Percentiles rank a stretch among this genome's conserved stretches.
Evolutionary conservation across 2,329 filamentous ascomycete species (phyloP).

Genomic region (Epichloe coenophiala): DNA sequence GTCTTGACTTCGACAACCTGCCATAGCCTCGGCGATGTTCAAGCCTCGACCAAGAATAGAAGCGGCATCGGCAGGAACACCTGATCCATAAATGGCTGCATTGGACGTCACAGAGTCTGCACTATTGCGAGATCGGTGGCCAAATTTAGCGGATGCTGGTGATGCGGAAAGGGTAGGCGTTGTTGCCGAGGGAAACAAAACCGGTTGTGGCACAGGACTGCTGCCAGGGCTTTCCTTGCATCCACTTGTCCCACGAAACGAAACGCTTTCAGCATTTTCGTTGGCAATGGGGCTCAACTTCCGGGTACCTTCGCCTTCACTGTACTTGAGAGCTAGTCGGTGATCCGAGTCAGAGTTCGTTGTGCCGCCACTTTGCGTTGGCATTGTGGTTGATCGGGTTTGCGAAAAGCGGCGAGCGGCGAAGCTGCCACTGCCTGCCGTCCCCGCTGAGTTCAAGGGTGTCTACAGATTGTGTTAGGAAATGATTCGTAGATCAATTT

Average conservation of each 20-base stretch:
- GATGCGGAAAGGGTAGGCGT: constrained; percentile 43
- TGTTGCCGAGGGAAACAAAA: constrained; percentile 35
- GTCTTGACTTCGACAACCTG: constrained; percentile 33
- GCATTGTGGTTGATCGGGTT: constrained; percentile 48
- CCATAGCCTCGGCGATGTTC: constrained; percentile 36
- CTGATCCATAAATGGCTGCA: constrained; percentile 49
- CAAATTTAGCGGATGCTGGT: constrained; percentile 38
- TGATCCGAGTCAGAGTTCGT: constrained; percentile 46
- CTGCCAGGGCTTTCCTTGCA: constrained; percentile 48
- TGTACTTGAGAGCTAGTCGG: constrained; percentile 50
- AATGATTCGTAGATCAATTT: not conserved
- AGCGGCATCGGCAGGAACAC: constrained; percentile 42
- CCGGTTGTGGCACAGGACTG: constrained; percentile 43
- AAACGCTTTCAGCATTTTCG: constrained; percentile 40
- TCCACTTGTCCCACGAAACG: constrained; percentile 26
- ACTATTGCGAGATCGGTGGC: constrained; percentile 55
- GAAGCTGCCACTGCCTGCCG: constrained; percentile 25
- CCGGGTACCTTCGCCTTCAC: constrained; percentile 49
- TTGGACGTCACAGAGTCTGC: constrained; percentile 55
- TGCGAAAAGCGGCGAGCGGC: constrained; percentile 45
- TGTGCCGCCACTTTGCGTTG: constrained; percentile 34
- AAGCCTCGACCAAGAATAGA: constrained; percentile 36
- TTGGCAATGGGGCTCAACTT: constrained; percentile 62
- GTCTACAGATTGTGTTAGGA: constrained; percentile 24
- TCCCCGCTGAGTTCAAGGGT: constrained; percentile 42